A percentile compares a stretch with the other conserved stretches of the same genome.
These are phyloP conservation scores for Ambispora gerdemannii DNA, from an alignment of 192 early-diverging fungal genomes.

Conservation along the genomic window DNA sequence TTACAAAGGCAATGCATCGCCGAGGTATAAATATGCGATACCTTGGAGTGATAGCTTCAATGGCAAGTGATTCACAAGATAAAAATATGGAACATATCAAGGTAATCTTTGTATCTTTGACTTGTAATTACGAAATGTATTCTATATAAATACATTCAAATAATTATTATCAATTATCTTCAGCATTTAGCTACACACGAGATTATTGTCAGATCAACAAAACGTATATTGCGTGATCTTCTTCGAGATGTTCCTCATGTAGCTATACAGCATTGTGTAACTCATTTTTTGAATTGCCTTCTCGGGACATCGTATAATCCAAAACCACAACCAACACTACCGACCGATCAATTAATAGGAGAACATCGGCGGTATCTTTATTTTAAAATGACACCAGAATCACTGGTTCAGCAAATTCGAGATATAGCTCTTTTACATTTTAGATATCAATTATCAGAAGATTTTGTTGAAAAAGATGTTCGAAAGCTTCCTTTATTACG, in stretches of 20 bases:
- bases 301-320: slow-evolving; percentile 60
- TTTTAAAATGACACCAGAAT: slow-evolving; percentile 58
- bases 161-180: slow-evolving; percentile 14
- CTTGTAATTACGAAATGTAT: not conserved
- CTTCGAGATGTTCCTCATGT: slow-evolving; percentile 57
- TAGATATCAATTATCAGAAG: slow-evolving; percentile 63
- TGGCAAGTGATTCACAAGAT: slow-evolving; percentile 61
- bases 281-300: slow-evolving; percentile 82
- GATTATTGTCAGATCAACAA: slow-evolving; percentile 83
- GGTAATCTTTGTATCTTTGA: slow-evolving; percentile 27
- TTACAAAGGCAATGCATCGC: slow-evolving; percentile 83
- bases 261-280: slow-evolving; percentile 60
- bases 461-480: slow-evolving; percentile 50
- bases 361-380: slow-evolving; percentile 38
- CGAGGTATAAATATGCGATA: slow-evolving; percentile 98
- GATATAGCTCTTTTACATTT: slow-evolving; percentile 68
- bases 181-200: slow-evolving; percentile 73
- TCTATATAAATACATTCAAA: not conserved
- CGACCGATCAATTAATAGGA: slow-evolving; percentile 35
- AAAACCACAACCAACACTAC: slow-evolving; percentile 48
- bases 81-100: slow-evolving; percentile 53
- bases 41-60: slow-evolving; percentile 69
- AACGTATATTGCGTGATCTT: slow-evolving; percentile 75
- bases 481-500: slow-evolving; percentile 70
- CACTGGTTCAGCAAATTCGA: slow-evolving; percentile 56